Conservation (phyloP, 257 asterid genomes). For the Lantana camara region DNA sequence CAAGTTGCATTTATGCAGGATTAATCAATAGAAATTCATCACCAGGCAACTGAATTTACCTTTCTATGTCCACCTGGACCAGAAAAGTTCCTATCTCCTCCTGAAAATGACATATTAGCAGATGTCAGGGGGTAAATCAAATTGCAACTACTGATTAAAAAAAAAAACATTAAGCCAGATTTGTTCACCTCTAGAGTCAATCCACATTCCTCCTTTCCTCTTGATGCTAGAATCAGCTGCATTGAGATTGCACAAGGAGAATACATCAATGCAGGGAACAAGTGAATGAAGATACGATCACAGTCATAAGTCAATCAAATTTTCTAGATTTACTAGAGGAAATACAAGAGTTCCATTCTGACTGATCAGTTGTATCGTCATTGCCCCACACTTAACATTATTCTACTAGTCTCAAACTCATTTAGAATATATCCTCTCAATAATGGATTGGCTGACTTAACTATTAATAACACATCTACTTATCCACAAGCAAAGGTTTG, state of each 20-base stretch:
- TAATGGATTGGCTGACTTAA: no score
- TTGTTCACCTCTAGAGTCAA: slow-evolving; percentile 48
- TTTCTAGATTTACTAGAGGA: no score
- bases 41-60: slow-evolving; percentile 45
- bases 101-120: slow-evolving; percentile 45
- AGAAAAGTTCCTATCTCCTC: slow-evolving; percentile 48
- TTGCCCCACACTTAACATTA: no score
- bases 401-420: no score
- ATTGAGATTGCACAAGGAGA: slow-evolving; percentile 24
- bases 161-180: slow-evolving; percentile 1
- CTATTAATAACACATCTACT: no score
- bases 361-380: no score
- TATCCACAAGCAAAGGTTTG: neutral
- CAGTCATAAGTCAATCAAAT: neutral
- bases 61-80: slow-evolving; percentile 53
- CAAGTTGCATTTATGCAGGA: neutral
- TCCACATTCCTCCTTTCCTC: slow-evolving; percentile 38
- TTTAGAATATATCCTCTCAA: no score
- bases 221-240: slow-evolving; percentile 49
- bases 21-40: neutral
- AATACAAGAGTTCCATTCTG: no score
- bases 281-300: neutral
- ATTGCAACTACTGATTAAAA: slow-evolving; percentile 6
- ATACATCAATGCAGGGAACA: no score
- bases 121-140: neutral